phyloP scores from a whole-genome alignment of 768 basidiomycete species.

The Hysterangium stoloniferum region DNA sequence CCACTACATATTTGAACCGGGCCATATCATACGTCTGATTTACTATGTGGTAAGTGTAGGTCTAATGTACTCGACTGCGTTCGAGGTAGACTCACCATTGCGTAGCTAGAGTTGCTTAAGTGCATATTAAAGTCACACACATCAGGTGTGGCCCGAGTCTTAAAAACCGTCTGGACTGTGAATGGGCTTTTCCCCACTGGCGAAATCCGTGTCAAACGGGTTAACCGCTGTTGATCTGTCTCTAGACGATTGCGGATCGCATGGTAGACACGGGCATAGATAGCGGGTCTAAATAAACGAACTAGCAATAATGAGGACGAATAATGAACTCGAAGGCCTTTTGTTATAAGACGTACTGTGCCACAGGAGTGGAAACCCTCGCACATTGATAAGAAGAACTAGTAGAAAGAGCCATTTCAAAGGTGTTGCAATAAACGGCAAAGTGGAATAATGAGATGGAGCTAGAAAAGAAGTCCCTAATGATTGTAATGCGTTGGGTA shows the following conservation, averaged over 20 bases:
- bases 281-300: slow-evolving; percentile 45
- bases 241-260: background rate
- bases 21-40: slow-evolving; percentile 27
- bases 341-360: slow-evolving; percentile 36
- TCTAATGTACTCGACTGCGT: no score
- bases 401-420: slow-evolving; percentile 38
- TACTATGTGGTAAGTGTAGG: no score
- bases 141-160: slow-evolving; percentile 54
- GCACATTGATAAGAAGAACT: slow-evolving; percentile 49
- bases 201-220: slow-evolving; percentile 15
- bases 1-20: slow-evolving; percentile 39
- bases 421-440: slow-evolving; percentile 6
- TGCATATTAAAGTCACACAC: slow-evolving; percentile 71
- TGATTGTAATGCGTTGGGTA: no score
- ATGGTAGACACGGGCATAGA: slow-evolving; percentile 24
- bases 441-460: no score
- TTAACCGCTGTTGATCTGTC: background rate
- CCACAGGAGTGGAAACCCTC: slow-evolving; percentile 61
- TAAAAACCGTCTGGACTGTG: slow-evolving; percentile 32
- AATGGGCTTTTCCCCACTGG: slow-evolving; percentile 56
- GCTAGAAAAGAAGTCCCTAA: no score
- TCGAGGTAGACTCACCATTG: slow-evolving; percentile 40
- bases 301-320: slow-evolving; percentile 30
- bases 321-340: background rate
- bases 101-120: slow-evolving; percentile 75